Percentiles rank a stretch among this genome's conserved stretches.
These are phyloP conservation scores for Naganishia sp. DNA, from an alignment of 1,284 basidiomycete species.

Conservation along the genomic window DNA sequence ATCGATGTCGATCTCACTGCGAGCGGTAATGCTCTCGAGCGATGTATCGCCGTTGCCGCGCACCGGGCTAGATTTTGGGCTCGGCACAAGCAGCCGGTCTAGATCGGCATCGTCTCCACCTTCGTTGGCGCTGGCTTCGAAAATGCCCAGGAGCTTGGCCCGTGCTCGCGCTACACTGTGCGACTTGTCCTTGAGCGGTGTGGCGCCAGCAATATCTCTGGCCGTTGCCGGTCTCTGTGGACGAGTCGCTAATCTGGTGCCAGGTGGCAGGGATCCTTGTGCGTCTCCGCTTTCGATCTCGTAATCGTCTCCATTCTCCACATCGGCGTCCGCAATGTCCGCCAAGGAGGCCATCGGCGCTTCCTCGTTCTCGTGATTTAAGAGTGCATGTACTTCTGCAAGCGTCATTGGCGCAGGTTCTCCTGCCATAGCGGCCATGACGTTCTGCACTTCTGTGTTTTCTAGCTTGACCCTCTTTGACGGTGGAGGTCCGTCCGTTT, in stretches of 20 bases:
- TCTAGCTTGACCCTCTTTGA: conserved; percentile 14
- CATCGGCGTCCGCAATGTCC: conserved; percentile 22
- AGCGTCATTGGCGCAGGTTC: conserved; percentile 24
- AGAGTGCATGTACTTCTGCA: conserved; percentile 17
- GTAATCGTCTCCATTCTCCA: conserved; percentile 21
- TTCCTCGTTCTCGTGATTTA: conserved; percentile 3
- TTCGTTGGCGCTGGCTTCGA: conserved; percentile 27
- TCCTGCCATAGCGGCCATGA: conserved; percentile 15
- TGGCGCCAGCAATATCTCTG: conserved; percentile 1
- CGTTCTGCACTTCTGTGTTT: conserved; percentile 1
- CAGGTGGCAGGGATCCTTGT: conserved; percentile 16
- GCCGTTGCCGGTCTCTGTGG: conserved; percentile 28
- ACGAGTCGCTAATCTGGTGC: conserved; percentile 26
- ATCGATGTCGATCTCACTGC: conserved; percentile 64
- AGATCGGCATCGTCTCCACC: conserved; percentile 27
- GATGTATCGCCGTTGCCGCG: conserved; percentile 11
- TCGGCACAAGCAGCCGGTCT: conserved; percentile 21
- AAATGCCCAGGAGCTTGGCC: conserved; percentile 33
- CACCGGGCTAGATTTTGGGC: conserved; percentile 8
- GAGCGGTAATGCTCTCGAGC: conserved; percentile 6
- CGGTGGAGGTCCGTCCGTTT: conserved; percentile 1
- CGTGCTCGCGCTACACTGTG: conserved; percentile 8
- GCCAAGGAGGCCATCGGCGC: conserved; percentile 17
- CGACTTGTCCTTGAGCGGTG: conserved; percentile 9
- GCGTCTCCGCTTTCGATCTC: conserved; percentile 21